Percentiles rank a stretch among this genome's conserved stretches.
Evolutionary conservation across 2,329 filamentous ascomycete species (phyloP).

Genomic region (Alternaria solani): DNA sequence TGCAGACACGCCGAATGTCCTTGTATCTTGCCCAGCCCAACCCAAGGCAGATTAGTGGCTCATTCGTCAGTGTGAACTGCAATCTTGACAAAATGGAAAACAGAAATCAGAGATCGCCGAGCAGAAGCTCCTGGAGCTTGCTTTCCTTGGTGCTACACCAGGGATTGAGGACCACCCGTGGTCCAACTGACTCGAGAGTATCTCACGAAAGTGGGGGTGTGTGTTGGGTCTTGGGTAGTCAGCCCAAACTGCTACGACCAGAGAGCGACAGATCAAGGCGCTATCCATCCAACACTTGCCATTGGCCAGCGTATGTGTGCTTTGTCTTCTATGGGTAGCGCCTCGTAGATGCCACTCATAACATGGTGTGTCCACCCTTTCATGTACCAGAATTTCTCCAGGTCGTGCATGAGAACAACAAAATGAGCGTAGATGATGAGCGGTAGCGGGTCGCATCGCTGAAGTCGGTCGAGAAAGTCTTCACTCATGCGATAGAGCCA

Average conservation of each 20-base stretch:
- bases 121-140: constrained; percentile 37
- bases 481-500: constrained; percentile 40
- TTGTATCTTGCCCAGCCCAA: constrained; percentile 26
- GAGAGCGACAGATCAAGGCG: constrained; percentile 14
- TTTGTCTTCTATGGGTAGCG: constrained; percentile 28
- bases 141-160: constrained; percentile 27
- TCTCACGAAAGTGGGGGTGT: background rate
- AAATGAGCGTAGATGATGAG: constrained; percentile 42
- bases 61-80: constrained; percentile 38
- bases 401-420: constrained; percentile 33
- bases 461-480: constrained; percentile 33
- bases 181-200: background rate
- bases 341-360: constrained; percentile 34
- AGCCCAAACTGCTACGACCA: background rate
- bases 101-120: constrained; percentile 41
- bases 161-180: constrained; percentile 31
- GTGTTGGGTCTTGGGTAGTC: background rate
- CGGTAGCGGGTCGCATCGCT: constrained; percentile 28
- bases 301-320: constrained; percentile 38
- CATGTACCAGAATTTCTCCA: constrained; percentile 45
- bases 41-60: constrained; percentile 28
- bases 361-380: constrained; percentile 42
- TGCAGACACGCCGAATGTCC: constrained; percentile 24
- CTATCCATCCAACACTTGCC: constrained; percentile 32
- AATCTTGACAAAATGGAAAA: constrained; percentile 40